phyloP scores from a whole-genome alignment of 2,329 filamentous ascomycete genomes.

The Aspergillus alliaceus region DNA sequence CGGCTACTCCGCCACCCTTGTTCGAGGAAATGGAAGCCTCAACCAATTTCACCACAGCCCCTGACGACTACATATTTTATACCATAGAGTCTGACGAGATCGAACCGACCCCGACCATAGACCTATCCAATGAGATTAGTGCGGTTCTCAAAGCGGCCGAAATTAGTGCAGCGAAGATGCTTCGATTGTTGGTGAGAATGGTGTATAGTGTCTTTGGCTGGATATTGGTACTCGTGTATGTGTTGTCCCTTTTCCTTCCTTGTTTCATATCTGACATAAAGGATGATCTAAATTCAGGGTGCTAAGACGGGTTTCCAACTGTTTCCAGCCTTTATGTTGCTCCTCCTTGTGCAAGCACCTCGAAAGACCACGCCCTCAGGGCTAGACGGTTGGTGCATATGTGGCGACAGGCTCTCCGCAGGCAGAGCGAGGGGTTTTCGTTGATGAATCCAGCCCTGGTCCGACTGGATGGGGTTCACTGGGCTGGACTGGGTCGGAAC shows the following conservation, averaged over 20 bases:
- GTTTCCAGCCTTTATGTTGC: slow-evolving; percentile 20
- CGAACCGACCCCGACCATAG: slow-evolving; percentile 12
- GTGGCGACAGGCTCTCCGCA: slow-evolving; percentile 18
- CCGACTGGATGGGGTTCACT: slow-evolving; percentile 15
- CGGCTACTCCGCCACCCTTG: slow-evolving; percentile 13
- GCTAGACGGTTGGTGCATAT: slow-evolving; percentile 15
- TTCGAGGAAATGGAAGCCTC: slow-evolving; percentile 11
- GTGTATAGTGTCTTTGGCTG: slow-evolving; percentile 13
- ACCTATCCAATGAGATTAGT: slow-evolving; percentile 12
- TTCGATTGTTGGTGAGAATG: slow-evolving; percentile 21
- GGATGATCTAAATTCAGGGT: slow-evolving; percentile 9
- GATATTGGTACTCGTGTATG: slow-evolving; percentile 26
- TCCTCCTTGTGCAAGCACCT: slow-evolving; percentile 20
- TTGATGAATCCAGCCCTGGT: slow-evolving; percentile 21
- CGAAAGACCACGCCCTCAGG: slow-evolving; percentile 13
- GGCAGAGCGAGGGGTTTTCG: slow-evolving; percentile 15
- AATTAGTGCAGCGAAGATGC: slow-evolving; percentile 22
- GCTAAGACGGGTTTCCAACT: slow-evolving; percentile 17
- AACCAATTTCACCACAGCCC: not conserved
- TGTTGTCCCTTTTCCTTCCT: not conserved
- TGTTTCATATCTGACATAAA: not conserved
- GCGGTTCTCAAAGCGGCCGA: slow-evolving; percentile 19
- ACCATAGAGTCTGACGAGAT: slow-evolving; percentile 11
- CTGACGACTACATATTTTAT: slow-evolving; percentile 14
- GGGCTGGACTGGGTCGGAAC: slow-evolving; percentile 15